These are phyloP conservation scores for Metarhizium robertsii DNA, from an alignment of 2,329 filamentous ascomycete genomes.

Conservation along the genomic window DNA sequence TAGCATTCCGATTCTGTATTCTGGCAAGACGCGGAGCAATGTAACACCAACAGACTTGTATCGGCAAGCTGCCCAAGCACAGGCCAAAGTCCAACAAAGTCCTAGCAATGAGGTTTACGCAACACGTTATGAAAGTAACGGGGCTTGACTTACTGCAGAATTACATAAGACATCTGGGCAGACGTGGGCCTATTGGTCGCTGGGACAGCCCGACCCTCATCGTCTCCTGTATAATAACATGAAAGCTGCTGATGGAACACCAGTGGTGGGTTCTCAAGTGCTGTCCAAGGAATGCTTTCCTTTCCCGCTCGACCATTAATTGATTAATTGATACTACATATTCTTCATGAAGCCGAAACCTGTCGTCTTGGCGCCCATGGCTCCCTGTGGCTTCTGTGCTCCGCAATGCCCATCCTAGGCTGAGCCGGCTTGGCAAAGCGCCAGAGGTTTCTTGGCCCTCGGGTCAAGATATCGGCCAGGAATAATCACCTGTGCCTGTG, in stretches of 20 bases:
- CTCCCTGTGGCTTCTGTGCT: not conserved
- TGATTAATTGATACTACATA: not conserved
- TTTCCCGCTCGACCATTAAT: not conserved
- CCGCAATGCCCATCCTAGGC: not conserved
- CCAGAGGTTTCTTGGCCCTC: not conserved
- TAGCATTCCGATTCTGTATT: too few relatives aligned
- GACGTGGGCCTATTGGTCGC: not conserved
- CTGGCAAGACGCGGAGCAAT: too few relatives aligned
- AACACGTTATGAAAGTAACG: too few relatives aligned
- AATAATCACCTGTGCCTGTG: not conserved
- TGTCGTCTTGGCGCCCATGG: not conserved
- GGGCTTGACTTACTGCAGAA: too few relatives aligned
- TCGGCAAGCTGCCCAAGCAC: too few relatives aligned
- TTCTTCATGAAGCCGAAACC: not conserved
- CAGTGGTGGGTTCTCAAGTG: too few relatives aligned
- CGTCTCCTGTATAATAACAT: not conserved
- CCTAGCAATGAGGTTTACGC: too few relatives aligned
- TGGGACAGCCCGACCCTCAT: not conserved
- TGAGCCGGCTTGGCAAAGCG: constrained; percentile 1
- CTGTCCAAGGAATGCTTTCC: too few relatives aligned
- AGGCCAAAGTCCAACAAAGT: too few relatives aligned
- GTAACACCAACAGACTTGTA: too few relatives aligned
- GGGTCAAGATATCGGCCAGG: not conserved
- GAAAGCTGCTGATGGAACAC: too few relatives aligned
- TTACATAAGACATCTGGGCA: not conserved